These are phyloP conservation scores for Carpinus fangiana DNA, from an alignment of 306 rosid species.

Conservation along the genomic window DNA sequence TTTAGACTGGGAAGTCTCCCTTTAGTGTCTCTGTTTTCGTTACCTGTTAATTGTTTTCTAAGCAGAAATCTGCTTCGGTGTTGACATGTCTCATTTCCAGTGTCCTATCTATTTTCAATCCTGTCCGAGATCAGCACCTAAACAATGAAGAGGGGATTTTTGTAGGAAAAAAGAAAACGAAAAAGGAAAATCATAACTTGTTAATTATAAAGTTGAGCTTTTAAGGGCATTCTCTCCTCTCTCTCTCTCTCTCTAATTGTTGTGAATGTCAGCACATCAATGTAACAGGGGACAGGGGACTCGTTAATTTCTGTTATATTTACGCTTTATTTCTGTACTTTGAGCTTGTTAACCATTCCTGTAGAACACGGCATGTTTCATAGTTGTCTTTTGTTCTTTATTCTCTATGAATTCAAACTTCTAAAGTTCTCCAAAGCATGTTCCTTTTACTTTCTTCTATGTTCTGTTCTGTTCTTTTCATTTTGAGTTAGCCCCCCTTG, in stretches of 20 bases:
- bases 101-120: constrained; percentile 34
- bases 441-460: constrained; percentile 6
- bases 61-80: constrained; percentile 44
- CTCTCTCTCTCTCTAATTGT: constrained; percentile 3
- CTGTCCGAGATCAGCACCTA: constrained; percentile 43
- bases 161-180: constrained; percentile 4
- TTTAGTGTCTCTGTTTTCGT: constrained; percentile 14
- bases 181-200: constrained; percentile 34
- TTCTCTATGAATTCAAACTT: background rate
- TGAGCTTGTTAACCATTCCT: background rate
- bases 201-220: constrained; percentile 37
- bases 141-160: constrained; percentile 54
- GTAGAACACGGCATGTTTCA: background rate
- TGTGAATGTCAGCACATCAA: background rate
- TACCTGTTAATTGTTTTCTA: constrained; percentile 38
- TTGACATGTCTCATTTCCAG: constrained; percentile 37
- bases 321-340: background rate
- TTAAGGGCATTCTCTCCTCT: constrained; percentile 6
- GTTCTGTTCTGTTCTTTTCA: background rate
- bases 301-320: background rate
- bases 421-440: background rate
- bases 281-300: background rate
- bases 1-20: constrained; percentile 26
- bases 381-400: background rate
- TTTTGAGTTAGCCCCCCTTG: background rate